A percentile compares a stretch with the other conserved stretches of the same genome.
Conservation (phyloP, 495 filamentous ascomycete genomes). For the Tuber magnatum region DNA sequence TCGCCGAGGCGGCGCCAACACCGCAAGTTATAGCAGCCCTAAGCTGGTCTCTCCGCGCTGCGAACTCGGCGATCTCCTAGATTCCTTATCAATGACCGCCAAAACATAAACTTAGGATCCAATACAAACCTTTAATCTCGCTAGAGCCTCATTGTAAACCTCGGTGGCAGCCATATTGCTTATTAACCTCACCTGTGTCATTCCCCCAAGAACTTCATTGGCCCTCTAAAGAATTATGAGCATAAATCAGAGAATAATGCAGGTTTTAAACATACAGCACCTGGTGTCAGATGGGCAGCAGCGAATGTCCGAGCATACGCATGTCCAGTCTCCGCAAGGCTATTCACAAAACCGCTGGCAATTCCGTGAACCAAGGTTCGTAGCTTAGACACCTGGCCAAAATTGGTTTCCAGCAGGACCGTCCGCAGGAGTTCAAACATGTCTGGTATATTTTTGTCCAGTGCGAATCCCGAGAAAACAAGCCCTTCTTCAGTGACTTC, state of each 20-base stretch:
- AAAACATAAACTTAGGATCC: slow-evolving; percentile 63
- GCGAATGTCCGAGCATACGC: slow-evolving; percentile 75
- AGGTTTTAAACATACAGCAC: slow-evolving; percentile 52
- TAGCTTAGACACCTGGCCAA: slow-evolving; percentile 68
- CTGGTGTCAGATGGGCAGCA: slow-evolving; percentile 65
- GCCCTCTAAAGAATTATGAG: slow-evolving; percentile 11
- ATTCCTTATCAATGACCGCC: slow-evolving; percentile 22
- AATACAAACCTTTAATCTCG: slow-evolving; percentile 72
- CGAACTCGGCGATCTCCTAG: slow-evolving; percentile 36
- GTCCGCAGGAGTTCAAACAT: slow-evolving; percentile 84
- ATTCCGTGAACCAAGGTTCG: slow-evolving; percentile 77
- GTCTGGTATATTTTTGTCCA: slow-evolving; percentile 78
- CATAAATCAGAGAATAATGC: not conserved
- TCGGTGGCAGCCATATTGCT: slow-evolving; percentile 55
- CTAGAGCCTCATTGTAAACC: slow-evolving; percentile 56
- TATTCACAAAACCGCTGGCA: slow-evolving; percentile 83
- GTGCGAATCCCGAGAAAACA: slow-evolving; percentile 69
- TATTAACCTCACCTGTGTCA: slow-evolving; percentile 83
- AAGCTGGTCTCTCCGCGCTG: slow-evolving; percentile 49
- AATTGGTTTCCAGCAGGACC: slow-evolving; percentile 78
- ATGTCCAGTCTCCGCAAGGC: slow-evolving; percentile 80
- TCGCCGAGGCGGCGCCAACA: slow-evolving; percentile 56
- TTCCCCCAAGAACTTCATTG: slow-evolving; percentile 71
- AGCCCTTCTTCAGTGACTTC: slow-evolving; percentile 69
- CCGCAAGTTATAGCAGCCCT: slow-evolving; percentile 86